Conservation (phyloP, 78 protist species). For the Diacronema lutheri region DNA sequence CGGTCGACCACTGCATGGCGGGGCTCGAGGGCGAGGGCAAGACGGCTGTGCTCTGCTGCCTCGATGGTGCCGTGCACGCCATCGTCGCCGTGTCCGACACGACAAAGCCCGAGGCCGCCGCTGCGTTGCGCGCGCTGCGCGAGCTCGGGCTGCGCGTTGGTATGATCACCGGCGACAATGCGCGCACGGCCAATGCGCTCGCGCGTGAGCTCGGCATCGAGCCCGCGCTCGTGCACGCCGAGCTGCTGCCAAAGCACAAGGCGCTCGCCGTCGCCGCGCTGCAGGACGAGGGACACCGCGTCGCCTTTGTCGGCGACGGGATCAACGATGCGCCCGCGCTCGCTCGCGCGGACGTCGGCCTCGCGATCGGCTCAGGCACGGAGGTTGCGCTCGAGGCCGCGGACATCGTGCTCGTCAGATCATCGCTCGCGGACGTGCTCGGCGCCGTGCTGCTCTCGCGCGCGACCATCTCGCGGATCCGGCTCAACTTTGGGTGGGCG, state of each 20-base stretch:
- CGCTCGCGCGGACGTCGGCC: constrained; percentile 25
- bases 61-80: constrained; percentile 48
- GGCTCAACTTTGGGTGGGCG: constrained; percentile 39
- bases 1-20: neutral
- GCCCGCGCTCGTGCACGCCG: neutral
- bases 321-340: constrained; percentile 38
- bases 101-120: constrained; percentile 63
- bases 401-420: neutral
- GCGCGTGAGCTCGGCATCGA: constrained; percentile 44
- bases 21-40: constrained; percentile 42
- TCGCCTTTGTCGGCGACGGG: constrained; percentile 10
- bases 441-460: neutral
- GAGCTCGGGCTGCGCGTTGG: constrained; percentile 23
- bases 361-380: constrained; percentile 28
- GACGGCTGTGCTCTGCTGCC: constrained; percentile 52
- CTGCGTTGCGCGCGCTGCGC: constrained; percentile 43
- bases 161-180: constrained; percentile 87
- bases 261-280: neutral
- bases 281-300: neutral
- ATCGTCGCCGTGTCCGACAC: constrained; percentile 43
- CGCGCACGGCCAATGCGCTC: constrained; percentile 39
- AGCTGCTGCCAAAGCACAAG: neutral
- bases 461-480: constrained; percentile 17
- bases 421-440: neutral
- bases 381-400: constrained; percentile 25